Evolutionary conservation across 441 rosid species (phyloP).

Genomic region (Gossypium lobatum): DNA sequence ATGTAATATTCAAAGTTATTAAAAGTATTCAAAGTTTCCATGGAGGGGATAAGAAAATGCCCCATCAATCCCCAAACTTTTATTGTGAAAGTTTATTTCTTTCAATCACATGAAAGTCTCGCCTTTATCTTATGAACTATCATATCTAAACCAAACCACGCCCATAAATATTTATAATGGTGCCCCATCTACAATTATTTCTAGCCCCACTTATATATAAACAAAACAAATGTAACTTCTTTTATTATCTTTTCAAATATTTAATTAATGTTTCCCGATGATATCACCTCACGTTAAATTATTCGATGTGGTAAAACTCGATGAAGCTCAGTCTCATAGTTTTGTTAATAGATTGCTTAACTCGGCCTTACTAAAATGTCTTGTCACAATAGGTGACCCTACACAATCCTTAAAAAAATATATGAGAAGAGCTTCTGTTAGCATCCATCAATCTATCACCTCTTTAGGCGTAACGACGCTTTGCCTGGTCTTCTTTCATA

Average conservation of each 20-base stretch:
- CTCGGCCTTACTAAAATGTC: too few relatives aligned
- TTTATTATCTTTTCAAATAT: background rate
- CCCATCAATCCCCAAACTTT: slow-evolving; percentile 19
- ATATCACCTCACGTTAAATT: too few relatives aligned
- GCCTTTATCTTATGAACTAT: slow-evolving; percentile 24
- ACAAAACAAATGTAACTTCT: background rate
- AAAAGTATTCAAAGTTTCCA: slow-evolving; percentile 1
- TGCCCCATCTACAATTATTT: slow-evolving; percentile 26
- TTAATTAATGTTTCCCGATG: background rate
- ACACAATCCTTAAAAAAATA: too few relatives aligned
- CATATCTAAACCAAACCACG: slow-evolving; percentile 25
- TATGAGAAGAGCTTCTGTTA: too few relatives aligned
- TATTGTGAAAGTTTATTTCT: slow-evolving; percentile 15
- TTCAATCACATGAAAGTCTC: slow-evolving; percentile 22
- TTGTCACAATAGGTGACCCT: too few relatives aligned
- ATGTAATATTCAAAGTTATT: too few relatives aligned
- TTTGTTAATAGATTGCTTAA: too few relatives aligned
- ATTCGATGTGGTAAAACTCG: too few relatives aligned
- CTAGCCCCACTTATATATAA: slow-evolving; percentile 11
- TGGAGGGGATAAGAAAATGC: slow-evolving; percentile 10
- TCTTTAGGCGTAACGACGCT: too few relatives aligned
- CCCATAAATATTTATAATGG: background rate
- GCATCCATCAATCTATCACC: too few relatives aligned
- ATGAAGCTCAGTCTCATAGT: rapidly evolving
- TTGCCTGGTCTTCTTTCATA: too few relatives aligned